Conservation (phyloP, 2,329 filamentous ascomycete genomes). For the Akanthomyces uredinophilus region DNA sequence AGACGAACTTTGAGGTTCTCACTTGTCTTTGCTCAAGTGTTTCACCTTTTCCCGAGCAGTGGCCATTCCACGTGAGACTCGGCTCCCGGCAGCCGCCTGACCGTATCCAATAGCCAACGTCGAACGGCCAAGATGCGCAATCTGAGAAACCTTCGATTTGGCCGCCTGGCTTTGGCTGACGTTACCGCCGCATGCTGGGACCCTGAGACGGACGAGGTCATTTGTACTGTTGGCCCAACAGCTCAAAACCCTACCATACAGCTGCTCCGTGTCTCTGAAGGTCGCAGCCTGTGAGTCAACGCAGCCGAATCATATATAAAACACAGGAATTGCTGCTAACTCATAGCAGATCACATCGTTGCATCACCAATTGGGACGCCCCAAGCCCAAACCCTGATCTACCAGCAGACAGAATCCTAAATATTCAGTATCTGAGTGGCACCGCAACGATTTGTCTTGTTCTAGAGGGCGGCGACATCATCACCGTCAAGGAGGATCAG, state of each 20-base stretch:
- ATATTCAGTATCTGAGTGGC: conserved; percentile 81
- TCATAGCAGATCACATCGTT: conserved; percentile 25
- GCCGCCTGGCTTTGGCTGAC: conserved; percentile 56
- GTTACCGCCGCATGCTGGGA: conserved; percentile 85
- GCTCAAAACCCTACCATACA: conserved; percentile 66
- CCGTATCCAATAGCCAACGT: background rate
- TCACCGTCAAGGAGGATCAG: conserved; percentile 67
- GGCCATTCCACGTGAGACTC: background rate
- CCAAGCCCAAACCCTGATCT: conserved; percentile 74
- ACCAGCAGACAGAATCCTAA: conserved; percentile 67
- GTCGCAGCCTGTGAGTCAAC: conserved; percentile 38
- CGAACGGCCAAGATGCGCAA: conserved; percentile 65
- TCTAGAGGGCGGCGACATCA: conserved; percentile 83
- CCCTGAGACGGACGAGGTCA: conserved; percentile 65
- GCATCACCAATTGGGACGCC: conserved; percentile 83
- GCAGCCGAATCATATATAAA: background rate
- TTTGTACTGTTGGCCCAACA: conserved; percentile 81
- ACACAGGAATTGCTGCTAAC: conserved; percentile 20
- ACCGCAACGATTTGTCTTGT: conserved; percentile 73
- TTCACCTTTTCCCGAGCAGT: background rate
- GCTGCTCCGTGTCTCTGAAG: conserved; percentile 52
- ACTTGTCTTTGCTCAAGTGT: background rate
- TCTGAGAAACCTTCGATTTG: conserved; percentile 70
- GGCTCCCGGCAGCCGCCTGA: background rate
- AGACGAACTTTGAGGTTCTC: background rate